Base-by-base conservation (phyloP, 257 asterid species). In the Primulina tabacum region DNA sequence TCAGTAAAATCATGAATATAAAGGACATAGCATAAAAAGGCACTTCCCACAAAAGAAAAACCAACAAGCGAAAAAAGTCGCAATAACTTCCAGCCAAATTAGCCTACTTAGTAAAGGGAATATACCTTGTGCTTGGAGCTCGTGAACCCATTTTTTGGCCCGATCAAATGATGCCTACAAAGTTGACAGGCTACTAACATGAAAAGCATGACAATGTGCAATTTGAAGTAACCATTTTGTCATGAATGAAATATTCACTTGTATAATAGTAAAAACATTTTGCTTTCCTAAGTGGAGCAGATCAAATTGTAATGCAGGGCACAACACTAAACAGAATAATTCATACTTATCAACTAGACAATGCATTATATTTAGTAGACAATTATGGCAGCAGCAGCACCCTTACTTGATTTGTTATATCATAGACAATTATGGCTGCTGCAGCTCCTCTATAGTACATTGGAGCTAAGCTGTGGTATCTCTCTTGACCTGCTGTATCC, bases 401-500 rank as follows among this genome's bases (percentile, higher is more conserved):
- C 21, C 82, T 80, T 75, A 90, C 96, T 71, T 80, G 86, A 75
- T 90, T 88, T 30, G 97, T 86, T 62, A 90, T 85, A 71, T 90
- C 97, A 33, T 82, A 90, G 59, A 90, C 97, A 29, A 90, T 82
- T 47, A 90, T 75, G 60, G 97, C 97, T 1, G 96, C 97, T 21
- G 97, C 96, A 75, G 97, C 97, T 66, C 95, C 97, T 83, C 97
- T 77, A 43, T 90, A 90, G 65, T 90, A 90, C 97, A 88, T 90
- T 21, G 97, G 97, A 77, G 97, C 96, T 71, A 90, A 81, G 76
- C 97, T 90, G 69, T 90, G 97, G 83, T 90, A 90, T 77, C 96
- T 83, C 85, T 90, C 97, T 79, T 90, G 97, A 64, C 97, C 96
- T 21, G 97, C 97, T 2, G 97, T 90, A 73, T 90, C 96, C 97